phyloP scores from a whole-genome alignment of 129 eudicot genomes.

The Helichrysum umbraculigerum region DNA sequence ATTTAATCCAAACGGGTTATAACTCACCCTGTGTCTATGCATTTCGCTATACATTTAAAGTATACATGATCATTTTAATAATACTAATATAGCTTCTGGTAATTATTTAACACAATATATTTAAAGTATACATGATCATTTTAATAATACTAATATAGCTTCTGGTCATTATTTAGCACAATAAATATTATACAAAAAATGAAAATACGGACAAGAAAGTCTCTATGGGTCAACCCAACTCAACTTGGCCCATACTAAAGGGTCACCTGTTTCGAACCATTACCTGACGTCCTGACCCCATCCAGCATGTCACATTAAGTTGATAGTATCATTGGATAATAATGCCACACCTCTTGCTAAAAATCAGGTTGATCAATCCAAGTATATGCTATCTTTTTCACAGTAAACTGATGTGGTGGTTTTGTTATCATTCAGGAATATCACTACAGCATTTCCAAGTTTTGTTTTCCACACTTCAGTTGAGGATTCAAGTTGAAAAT shows the following conservation, averaged over 20 bases:
- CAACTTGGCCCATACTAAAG: background rate
- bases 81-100: background rate
- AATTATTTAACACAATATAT: background rate
- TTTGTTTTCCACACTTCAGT: constrained; percentile 82
- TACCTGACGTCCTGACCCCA: background rate
- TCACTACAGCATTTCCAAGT: constrained; percentile 76
- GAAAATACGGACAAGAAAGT: background rate
- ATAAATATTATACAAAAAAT: background rate
- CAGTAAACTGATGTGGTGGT: background rate
- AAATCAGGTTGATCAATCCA: background rate
- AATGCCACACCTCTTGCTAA: constrained; percentile 1
- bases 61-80: background rate
- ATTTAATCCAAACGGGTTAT: background rate
- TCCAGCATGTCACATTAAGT: background rate
- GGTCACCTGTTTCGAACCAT: background rate
- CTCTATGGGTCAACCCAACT: background rate
- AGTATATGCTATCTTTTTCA: background rate
- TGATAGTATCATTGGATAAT: background rate
- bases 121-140: background rate
- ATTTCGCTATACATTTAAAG: background rate
- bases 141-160: background rate
- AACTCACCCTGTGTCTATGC: background rate
- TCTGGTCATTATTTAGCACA: background rate
- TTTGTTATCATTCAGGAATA: constrained; percentile 55
- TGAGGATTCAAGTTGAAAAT: constrained; percentile 55